These are phyloP conservation scores for Ustilago trichophora DNA, from an alignment of 1,284 basidiomycete species.

Conservation along the genomic window DNA sequence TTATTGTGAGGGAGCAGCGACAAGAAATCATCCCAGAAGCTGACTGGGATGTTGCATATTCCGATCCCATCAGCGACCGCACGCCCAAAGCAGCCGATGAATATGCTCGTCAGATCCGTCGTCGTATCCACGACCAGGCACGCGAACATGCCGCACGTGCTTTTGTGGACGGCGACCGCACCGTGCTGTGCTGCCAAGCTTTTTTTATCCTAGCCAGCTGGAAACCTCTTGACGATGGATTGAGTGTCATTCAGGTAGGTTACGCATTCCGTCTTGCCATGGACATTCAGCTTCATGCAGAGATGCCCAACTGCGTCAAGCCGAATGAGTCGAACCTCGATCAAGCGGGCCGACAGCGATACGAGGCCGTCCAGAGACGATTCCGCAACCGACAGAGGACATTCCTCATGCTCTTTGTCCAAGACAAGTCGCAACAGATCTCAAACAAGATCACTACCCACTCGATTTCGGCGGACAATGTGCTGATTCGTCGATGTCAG, in stretches of 20 bases:
- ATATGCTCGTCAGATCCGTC: conserved; percentile 33
- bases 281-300: conserved; percentile 48
- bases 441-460: conserved; percentile 42
- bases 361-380: conserved; percentile 36
- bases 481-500: conserved; percentile 42
- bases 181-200: conserved; percentile 40
- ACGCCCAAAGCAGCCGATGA: conserved; percentile 25
- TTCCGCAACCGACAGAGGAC: conserved; percentile 52
- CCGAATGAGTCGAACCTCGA: conserved; percentile 38
- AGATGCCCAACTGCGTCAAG: conserved; percentile 49
- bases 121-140: conserved; percentile 32
- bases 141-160: conserved; percentile 43
- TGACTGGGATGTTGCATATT: conserved; percentile 41
- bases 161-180: conserved; percentile 48
- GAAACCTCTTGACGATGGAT: conserved; percentile 48
- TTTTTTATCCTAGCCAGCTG: conserved; percentile 50
- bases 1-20: conserved; percentile 26
- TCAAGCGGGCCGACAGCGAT: conserved; percentile 28
- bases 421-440: conserved; percentile 54
- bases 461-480: conserved; percentile 35
- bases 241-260: conserved; percentile 43
- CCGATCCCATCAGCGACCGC: conserved; percentile 15
- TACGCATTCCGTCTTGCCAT: conserved; percentile 49
- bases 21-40: conserved; percentile 12
- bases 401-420: conserved; percentile 48